phyloP scores from a whole-genome alignment of 2,329 filamentous ascomycete species.

The Fusarium begoniae region DNA sequence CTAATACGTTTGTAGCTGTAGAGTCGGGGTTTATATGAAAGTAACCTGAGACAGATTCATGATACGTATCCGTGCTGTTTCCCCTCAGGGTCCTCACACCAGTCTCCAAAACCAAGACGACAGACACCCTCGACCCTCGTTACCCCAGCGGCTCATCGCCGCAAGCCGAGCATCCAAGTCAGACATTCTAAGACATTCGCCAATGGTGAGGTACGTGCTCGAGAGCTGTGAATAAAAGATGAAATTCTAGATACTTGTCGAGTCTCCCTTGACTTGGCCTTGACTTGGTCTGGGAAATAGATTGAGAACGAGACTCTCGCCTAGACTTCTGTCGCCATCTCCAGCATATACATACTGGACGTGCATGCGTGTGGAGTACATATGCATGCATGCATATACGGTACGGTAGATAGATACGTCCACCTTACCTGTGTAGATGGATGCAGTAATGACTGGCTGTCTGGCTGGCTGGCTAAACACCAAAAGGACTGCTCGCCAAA shows the following conservation, averaged over 20 bases:
- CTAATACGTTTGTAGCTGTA: not conserved
- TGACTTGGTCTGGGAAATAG: not conserved
- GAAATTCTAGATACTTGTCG: not conserved
- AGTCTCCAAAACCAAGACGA: conserved; percentile 10
- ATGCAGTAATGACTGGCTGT: not conserved
- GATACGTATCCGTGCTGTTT: conserved; percentile 5
- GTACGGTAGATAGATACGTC: conserved; percentile 15
- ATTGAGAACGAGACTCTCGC: not conserved
- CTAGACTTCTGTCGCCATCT: conserved; percentile 5
- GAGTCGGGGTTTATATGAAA: not conserved
- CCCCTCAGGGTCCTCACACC: conserved; percentile 19
- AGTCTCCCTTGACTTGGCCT: conserved; percentile 26
- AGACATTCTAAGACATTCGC: conserved; percentile 19
- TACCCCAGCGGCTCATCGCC: conserved; percentile 8
- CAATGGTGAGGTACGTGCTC: not conserved
- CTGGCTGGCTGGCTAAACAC: conserved; percentile 1
- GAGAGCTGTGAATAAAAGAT: not conserved
- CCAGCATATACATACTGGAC: not conserved
- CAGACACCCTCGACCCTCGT: conserved; percentile 13
- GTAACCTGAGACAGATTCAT: not conserved
- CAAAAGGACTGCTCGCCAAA: conserved; percentile 14
- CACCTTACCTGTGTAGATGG: conserved; percentile 12
- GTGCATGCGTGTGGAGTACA: not conserved
- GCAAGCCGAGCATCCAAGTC: conserved; percentile 28
- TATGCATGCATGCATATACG: conserved; percentile 21